Evolutionary conservation across 768 basidiomycete genomes (phyloP), one percentile per base, ranked within the genome.

Genomic region (Rhizopogon vinicolor): DNA sequence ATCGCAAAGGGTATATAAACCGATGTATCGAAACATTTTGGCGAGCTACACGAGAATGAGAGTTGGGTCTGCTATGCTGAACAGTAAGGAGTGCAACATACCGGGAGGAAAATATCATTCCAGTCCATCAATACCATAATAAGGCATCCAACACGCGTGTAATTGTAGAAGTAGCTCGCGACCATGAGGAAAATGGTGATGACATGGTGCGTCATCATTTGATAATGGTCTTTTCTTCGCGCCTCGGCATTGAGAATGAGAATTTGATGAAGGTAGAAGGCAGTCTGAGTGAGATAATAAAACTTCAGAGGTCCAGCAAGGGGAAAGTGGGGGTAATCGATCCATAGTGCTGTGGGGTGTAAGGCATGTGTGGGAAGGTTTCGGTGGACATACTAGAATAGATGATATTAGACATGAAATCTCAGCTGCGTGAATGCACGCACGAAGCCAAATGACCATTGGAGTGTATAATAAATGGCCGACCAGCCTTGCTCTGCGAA

Each of bases 401-500:
- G 3, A 37, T 39, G 29, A 44, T 22, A 7, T 49, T 66, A 55
- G 62, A 58, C 35, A 28, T 48, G 53, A 19, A 54, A 51, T 41
- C 59, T 37, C 49, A 44, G 43, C 60, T 53, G 35, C 44, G 51
- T 16, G 43, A 58, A 59, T 54, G 58, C n/a, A 85, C 94, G 71
- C 66, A 96, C 96, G 60, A 92, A 61, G 29, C 96, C 96, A 68
- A 85, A 84, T 19, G 70, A 70, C 81, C 89, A 96, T 61, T 86
- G 89, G 1, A 82, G 54, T 41, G 82, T 74, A 66, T 91, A 93
- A 70, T 96, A 98, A 48, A 91, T 70, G 44, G 86, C 78, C 37
- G 84, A 84, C 91, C 93, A 98, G 54, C 93, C 90, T 72, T 99
- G 97, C 69, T 99, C 97, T 3, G 93, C 91, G 66, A 98, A 98